Evolutionary conservation across 208 protist genomes (phyloP), one percentile per base, ranked within the genome.

Genomic region (Angomonas desouzai): DNA sequence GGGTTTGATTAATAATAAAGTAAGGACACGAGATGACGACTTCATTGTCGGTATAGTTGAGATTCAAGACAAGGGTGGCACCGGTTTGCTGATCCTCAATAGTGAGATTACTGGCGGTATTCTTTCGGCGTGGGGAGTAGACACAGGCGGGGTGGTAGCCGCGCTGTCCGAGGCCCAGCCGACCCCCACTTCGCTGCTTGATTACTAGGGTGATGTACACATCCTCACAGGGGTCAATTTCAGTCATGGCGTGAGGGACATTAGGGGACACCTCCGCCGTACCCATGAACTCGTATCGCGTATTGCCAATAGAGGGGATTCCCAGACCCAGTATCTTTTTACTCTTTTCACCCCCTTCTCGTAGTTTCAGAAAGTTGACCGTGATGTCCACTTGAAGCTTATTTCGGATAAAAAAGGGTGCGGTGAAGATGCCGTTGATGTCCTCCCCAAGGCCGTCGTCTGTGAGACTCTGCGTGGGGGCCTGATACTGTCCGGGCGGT

Each of bases 211-310:
- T 68, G 1, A 91, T 64, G 49, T 69, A 88, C 30, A 89, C 67
- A 49, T 89, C 78, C 18, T 78, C 68, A 27, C 89, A 64, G 3
- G 84, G 87, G 65, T 86, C 82, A 27, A 91, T 67, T 58, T 91
- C 74, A 2, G 78, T 85, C 7, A 82, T 75, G 10, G 66, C 69
- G 64, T 76, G 79, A 23, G 61, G 47, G 22, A 30, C 58, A 13
- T 67, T 72, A 7, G 76, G 59, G 3, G 38, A 32, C 30, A 89
- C 65, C 55, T 56, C 56, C 18, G 86, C 36, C 13, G 64, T 75
- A 45, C 49, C 56, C 3, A 89, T 60, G 9, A 53, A 53, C 23
- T 81, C 74, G 66, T 80, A 87, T 3, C 87, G 33, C 0, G 83
- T 32, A 2, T 72, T 2, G 11, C 72, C 66, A 48, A 68, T 75